Percentiles rank a stretch among this genome's conserved stretches.
These are phyloP conservation scores for Xerocomus potaroensis DNA, from an alignment of 768 basidiomycete genomes.

Conservation along the genomic window DNA sequence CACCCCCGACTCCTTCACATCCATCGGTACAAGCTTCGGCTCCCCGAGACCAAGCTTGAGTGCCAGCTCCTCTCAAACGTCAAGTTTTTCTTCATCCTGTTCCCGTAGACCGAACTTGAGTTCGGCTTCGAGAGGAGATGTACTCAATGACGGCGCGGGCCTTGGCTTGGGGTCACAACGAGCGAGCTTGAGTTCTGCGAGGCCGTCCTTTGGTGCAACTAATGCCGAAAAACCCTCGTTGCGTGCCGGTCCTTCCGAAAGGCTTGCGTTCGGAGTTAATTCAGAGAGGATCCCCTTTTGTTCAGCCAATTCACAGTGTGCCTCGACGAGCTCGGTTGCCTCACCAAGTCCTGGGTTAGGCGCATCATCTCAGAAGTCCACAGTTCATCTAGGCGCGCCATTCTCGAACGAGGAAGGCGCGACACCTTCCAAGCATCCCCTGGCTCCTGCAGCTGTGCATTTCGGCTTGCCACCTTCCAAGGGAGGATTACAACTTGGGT, in stretches of 20 bases:
- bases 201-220: conserved; percentile 16
- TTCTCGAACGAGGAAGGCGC: conserved; percentile 18
- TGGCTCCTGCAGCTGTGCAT: conserved; percentile 15
- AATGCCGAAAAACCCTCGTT: conserved; percentile 18
- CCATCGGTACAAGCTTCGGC: conserved; percentile 24
- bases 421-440: conserved; percentile 6
- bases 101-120: conserved; percentile 23
- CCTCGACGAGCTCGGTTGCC: not conserved
- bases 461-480: conserved; percentile 13
- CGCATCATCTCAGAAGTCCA: conserved; percentile 12
- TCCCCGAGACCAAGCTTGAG: conserved; percentile 26
- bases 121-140: conserved; percentile 16
- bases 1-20: conserved; percentile 25
- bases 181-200: conserved; percentile 15
- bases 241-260: conserved; percentile 13
- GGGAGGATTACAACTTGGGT: conserved; percentile 7
- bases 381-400: not conserved
- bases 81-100: conserved; percentile 23
- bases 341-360: conserved; percentile 7
- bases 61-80: conserved; percentile 26
- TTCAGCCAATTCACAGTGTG: conserved; percentile 10
- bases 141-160: conserved; percentile 10
- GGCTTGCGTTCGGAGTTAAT: conserved; percentile 12
- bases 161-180: conserved; percentile 21
- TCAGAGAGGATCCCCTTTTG: conserved; percentile 15